phyloP scores from a whole-genome alignment of 73 alveolate genomes.

The Paraurostyla sp. region DNA sequence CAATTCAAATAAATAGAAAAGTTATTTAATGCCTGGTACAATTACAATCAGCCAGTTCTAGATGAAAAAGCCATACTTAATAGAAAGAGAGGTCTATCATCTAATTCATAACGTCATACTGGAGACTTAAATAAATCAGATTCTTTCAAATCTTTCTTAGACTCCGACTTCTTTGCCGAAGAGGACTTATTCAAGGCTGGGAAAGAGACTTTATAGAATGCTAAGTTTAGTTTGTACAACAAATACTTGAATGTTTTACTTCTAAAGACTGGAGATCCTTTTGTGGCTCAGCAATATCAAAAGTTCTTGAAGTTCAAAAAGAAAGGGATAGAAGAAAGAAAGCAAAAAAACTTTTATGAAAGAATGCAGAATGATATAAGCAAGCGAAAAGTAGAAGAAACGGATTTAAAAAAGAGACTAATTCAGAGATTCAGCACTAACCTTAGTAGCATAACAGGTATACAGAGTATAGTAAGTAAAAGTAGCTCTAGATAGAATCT shows the following conservation, averaged over 20 bases:
- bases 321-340: background rate
- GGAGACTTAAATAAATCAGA: background rate
- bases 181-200: background rate
- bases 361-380: slow-evolving; percentile 8
- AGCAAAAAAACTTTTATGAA: slow-evolving; percentile 6
- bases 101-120: background rate
- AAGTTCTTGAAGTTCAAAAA: background rate
- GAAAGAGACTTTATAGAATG: background rate
- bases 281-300: slow-evolving; percentile 15
- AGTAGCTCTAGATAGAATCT: background rate
- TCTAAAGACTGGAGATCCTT: slow-evolving; percentile 34
- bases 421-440: background rate
- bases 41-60: background rate
- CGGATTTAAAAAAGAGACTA: background rate
- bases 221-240: slow-evolving; percentile 18
- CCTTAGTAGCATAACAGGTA: background rate
- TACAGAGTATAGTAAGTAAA: background rate
- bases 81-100: background rate
- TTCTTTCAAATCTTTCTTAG: slow-evolving; percentile 16
- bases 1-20: slow-evolving; percentile 4
- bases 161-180: slow-evolving; percentile 6
- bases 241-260: slow-evolving; percentile 15
- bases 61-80: background rate
- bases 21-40: slow-evolving; percentile 19
- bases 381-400: background rate